These are phyloP conservation scores for Craterostigma plantagineum DNA, from an alignment of 257 asterid genomes.

Conservation along the genomic window DNA sequence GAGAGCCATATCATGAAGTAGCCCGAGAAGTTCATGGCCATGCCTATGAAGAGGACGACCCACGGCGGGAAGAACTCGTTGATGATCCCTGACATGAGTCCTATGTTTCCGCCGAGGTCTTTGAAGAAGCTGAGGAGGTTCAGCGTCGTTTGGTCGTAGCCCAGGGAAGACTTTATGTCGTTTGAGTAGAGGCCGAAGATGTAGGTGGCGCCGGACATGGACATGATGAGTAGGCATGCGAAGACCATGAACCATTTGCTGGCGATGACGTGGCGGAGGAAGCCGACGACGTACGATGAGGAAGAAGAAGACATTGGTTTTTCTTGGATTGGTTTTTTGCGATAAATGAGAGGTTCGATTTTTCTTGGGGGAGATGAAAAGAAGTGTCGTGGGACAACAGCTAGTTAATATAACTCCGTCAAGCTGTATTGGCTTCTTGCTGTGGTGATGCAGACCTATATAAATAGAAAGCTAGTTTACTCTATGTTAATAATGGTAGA, in stretches of 20 bases:
- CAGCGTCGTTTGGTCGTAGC: slow-evolving; percentile 45
- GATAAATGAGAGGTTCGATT: too few species aligned
- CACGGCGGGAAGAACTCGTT: slow-evolving; percentile 42
- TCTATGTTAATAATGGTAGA: too few species aligned
- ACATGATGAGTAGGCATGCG: slow-evolving; percentile 40
- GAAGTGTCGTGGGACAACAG: too few species aligned
- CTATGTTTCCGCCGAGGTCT: slow-evolving; percentile 48
- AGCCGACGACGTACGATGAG: not conserved
- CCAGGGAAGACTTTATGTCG: slow-evolving; percentile 34
- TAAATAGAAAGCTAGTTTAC: too few species aligned
- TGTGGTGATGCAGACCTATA: too few species aligned
- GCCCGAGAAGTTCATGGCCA: slow-evolving; percentile 40
- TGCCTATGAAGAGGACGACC: slow-evolving; percentile 40
- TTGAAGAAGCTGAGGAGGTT: slow-evolving; percentile 41
- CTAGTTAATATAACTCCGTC: too few species aligned
- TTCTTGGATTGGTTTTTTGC: too few species aligned
- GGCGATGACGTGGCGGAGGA: slow-evolving; percentile 11
- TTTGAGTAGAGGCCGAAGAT: slow-evolving; percentile 39
- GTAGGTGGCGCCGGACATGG: slow-evolving; percentile 47
- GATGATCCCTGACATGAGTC: slow-evolving; percentile 32
- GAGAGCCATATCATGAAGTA: slow-evolving; percentile 51
- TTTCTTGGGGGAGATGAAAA: too few species aligned
- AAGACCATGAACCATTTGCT: slow-evolving; percentile 53
- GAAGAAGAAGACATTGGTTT: too few species aligned
- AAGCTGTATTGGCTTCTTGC: too few species aligned